Conservation (phyloP, 495 filamentous ascomycete species). For the Usnea hakonensis region DNA sequence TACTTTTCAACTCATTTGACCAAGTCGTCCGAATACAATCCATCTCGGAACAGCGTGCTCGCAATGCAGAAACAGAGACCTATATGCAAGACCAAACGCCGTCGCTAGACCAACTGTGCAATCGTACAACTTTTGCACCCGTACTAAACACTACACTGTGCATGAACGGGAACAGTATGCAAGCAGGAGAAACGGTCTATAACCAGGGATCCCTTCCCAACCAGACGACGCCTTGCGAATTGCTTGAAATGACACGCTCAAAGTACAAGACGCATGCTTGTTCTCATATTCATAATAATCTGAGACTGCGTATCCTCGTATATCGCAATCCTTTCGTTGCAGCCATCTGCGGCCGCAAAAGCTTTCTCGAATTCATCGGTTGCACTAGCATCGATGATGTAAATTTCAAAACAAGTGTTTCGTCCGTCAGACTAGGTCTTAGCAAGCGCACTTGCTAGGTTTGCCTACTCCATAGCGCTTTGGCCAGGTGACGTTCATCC, state of each 20-base stretch:
- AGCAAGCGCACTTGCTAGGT: neutral
- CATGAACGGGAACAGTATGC: neutral
- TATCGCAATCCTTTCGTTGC: neutral
- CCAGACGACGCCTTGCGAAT: neutral
- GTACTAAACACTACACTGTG: neutral
- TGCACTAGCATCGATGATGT: neutral
- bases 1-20: neutral
- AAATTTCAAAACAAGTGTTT: neutral
- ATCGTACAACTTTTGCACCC: neutral
- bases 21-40: neutral
- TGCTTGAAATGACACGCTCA: neutral
- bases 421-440: neutral
- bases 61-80: no score
- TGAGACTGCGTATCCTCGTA: neutral
- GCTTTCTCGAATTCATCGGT: neutral
- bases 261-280: neutral
- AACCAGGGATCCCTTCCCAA: neutral
- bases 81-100: neutral
- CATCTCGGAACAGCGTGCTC: no score
- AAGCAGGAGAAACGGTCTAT: neutral
- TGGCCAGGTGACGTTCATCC: slow-evolving; percentile 24
- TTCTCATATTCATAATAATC: neutral
- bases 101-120: neutral
- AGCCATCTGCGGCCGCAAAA: neutral
- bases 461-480: neutral